Conservation (phyloP, 2,329 filamentous ascomycete species). For the Rosellinia necatrix region DNA sequence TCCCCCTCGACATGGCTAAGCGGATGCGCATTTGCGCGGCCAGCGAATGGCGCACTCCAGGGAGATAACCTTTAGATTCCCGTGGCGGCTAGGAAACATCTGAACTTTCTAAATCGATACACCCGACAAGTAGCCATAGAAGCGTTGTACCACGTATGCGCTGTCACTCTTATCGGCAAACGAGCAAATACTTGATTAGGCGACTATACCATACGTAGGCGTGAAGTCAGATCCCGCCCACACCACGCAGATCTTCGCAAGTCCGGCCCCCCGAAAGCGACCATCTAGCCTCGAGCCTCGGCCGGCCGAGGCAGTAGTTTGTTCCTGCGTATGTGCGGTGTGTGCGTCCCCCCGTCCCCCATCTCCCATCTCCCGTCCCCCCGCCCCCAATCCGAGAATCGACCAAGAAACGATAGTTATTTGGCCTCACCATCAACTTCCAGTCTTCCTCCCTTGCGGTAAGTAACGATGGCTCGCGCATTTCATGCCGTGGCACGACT, state of each 20-base stretch:
- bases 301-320: slow-evolving; percentile 3
- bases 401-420: too few species aligned
- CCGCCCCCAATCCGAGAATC: too few species aligned
- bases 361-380: too few species aligned
- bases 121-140: slow-evolving; percentile 17
- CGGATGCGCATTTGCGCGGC: not conserved
- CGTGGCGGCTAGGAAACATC: too few species aligned
- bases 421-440: too few species aligned
- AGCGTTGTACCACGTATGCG: slow-evolving; percentile 8
- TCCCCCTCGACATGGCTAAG: not conserved
- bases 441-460: too few species aligned
- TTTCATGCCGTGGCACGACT: too few species aligned
- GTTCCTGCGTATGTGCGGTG: not conserved
- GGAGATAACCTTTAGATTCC: not conserved
- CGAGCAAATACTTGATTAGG: too few species aligned
- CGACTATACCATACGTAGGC: not conserved
- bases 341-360: too few species aligned
- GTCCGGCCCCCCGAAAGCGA: too few species aligned
- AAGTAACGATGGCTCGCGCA: too few species aligned
- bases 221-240: slow-evolving; percentile 4
- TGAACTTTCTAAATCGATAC: not conserved
- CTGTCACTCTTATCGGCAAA: slow-evolving; percentile 9
- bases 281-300: slow-evolving; percentile 19
- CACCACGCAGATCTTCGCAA: too few species aligned
- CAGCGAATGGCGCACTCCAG: not conserved